Evolutionary conservation across 768 basidiomycete genomes (phyloP).

Genomic region (Pleurotus cornucopiae): DNA sequence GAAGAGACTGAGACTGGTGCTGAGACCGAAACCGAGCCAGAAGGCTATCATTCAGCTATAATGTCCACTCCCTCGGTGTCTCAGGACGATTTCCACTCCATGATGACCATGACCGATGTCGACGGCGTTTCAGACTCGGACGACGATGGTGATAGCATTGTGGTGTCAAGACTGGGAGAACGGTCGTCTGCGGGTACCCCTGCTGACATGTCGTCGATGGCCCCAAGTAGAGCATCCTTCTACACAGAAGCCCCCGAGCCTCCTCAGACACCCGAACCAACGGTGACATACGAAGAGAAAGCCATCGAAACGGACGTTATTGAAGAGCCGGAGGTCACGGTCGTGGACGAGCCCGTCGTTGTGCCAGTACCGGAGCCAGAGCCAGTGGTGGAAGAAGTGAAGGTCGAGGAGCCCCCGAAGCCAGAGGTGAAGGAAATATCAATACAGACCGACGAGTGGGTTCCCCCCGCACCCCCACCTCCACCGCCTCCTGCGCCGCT

Average conservation of each 20-base stretch:
- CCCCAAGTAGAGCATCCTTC: slow-evolving; percentile 25
- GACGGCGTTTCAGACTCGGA: slow-evolving; percentile 51
- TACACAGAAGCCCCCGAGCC: slow-evolving; percentile 25
- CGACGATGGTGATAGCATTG: slow-evolving; percentile 73
- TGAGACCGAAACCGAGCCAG: slow-evolving; percentile 68
- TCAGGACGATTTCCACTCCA: slow-evolving; percentile 72
- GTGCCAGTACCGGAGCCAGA: slow-evolving; percentile 22
- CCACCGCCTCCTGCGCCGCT: slow-evolving; percentile 28
- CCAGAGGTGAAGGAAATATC: slow-evolving; percentile 71
- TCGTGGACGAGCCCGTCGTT: slow-evolving; percentile 17
- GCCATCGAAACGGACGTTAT: slow-evolving; percentile 7
- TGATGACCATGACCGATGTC: slow-evolving; percentile 67
- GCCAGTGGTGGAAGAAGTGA: slow-evolving; percentile 21
- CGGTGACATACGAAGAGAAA: slow-evolving; percentile 47
- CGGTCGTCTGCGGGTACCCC: not conserved
- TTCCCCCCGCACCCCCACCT: slow-evolving; percentile 34
- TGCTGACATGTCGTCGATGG: slow-evolving; percentile 16
- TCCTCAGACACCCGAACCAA: slow-evolving; percentile 24
- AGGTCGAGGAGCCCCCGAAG: slow-evolving; percentile 39
- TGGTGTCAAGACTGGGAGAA: slow-evolving; percentile 46
- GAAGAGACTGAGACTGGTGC: slow-evolving; percentile 68
- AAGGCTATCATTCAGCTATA: slow-evolving; percentile 69
- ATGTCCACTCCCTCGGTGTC: slow-evolving; percentile 65
- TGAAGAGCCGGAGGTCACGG: not conserved
- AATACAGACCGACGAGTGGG: slow-evolving; percentile 78